These are phyloP conservation scores for Citrullus amarus DNA, from an alignment of 306 rosid species.

Conservation along the genomic window DNA sequence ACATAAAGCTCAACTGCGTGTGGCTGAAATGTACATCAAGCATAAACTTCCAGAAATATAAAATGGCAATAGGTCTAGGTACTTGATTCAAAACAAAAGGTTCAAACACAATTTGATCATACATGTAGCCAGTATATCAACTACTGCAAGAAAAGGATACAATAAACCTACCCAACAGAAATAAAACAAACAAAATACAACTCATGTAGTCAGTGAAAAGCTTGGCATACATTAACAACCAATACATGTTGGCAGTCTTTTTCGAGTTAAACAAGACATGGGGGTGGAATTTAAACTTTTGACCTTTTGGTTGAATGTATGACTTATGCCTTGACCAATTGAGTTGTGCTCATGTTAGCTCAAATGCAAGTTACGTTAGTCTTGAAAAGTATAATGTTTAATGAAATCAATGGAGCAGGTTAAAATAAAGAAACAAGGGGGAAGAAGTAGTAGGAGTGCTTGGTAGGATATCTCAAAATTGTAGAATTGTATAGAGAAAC, in stretches of 20 bases:
- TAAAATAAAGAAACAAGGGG: neutral
- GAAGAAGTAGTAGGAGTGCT: neutral
- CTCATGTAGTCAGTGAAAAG: neutral
- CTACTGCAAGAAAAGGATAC: neutral
- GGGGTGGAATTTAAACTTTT: neutral
- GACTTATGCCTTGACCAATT: no score
- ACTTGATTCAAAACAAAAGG: neutral
- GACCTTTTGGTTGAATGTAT: neutral
- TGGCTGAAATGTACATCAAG: neutral
- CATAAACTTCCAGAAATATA: neutral
- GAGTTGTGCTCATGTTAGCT: neutral
- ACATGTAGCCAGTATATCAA: neutral
- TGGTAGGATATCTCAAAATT: neutral
- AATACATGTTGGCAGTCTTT: neutral
- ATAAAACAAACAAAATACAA: neutral
- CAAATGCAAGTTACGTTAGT: neutral
- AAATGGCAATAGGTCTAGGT: neutral
- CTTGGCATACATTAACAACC: neutral
- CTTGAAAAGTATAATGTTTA: neutral
- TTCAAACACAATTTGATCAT: neutral
- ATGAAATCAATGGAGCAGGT: neutral
- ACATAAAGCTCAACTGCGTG: neutral
- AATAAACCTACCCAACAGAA: neutral
- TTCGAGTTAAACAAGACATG: neutral
- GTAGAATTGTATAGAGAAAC: no score